Evolutionary conservation across 2,329 filamentous ascomycete species (phyloP).

Genomic region (Nannizzia gypsea): DNA sequence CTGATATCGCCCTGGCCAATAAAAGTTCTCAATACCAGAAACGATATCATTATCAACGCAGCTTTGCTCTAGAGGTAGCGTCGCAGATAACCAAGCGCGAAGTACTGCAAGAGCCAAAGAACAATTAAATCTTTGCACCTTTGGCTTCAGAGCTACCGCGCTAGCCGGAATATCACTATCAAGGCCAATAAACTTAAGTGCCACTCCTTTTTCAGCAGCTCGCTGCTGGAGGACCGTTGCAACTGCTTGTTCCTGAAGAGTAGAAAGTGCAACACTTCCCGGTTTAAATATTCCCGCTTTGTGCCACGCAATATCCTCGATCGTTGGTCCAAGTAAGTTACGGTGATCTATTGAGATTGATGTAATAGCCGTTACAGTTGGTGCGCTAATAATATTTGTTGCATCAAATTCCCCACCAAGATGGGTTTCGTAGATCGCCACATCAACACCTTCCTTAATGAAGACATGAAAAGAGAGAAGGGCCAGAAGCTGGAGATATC

Average conservation of each 20-base stretch:
- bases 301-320: constrained; percentile 60
- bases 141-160: background rate
- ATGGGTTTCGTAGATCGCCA: constrained; percentile 52
- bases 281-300: constrained; percentile 59
- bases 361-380: constrained; percentile 49
- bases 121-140: constrained; percentile 11
- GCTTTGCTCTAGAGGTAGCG: constrained; percentile 5
- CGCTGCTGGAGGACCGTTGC: constrained; percentile 39
- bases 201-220: constrained; percentile 42
- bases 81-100: constrained; percentile 9
- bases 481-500: background rate
- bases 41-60: constrained; percentile 15
- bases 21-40: constrained; percentile 17
- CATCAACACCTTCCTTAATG: background rate
- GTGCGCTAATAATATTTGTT: constrained; percentile 51
- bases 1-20: constrained; percentile 25
- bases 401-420: constrained; percentile 58
- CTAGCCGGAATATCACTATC: constrained; percentile 24
- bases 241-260: constrained; percentile 40
- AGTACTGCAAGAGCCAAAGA: constrained; percentile 14
- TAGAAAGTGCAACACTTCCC: constrained; percentile 46
- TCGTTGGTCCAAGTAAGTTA: constrained; percentile 47
- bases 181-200: constrained; percentile 35
- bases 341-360: constrained; percentile 59
- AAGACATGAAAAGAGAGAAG: background rate